Evolutionary conservation across 169 alveolate genomes (phyloP).

Genomic region (Cryptosporidium felis): DNA sequence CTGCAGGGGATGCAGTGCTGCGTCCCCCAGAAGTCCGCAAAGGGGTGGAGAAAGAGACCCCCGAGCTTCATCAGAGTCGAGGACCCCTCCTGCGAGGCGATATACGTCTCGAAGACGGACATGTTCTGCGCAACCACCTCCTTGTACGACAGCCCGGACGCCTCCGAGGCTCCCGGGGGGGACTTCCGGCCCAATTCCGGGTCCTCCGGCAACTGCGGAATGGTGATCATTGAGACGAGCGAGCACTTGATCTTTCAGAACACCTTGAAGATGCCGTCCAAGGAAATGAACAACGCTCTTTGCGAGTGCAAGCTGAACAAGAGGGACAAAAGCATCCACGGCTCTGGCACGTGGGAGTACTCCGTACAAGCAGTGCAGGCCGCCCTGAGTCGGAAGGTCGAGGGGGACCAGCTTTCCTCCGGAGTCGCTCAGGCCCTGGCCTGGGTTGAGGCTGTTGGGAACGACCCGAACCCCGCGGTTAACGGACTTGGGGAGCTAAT

Average conservation of each 20-base stretch:
- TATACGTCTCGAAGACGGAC: constrained; percentile 63
- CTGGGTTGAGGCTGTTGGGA: constrained; percentile 70
- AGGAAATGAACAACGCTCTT: constrained; percentile 74
- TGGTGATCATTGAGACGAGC: constrained; percentile 73
- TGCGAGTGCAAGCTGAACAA: constrained; percentile 73
- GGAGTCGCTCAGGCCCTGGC: constrained; percentile 71
- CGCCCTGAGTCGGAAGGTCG: constrained; percentile 57
- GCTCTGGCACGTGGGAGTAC: constrained; percentile 71
- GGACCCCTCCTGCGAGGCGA: constrained; percentile 66
- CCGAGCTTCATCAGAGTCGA: constrained; percentile 58
- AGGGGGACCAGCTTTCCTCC: constrained; percentile 64
- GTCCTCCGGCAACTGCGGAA: constrained; percentile 72
- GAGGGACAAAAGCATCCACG: constrained; percentile 65
- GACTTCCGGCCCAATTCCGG: background rate
- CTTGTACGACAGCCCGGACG: constrained; percentile 20
- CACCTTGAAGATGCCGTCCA: constrained; percentile 72
- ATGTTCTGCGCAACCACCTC: constrained; percentile 71
- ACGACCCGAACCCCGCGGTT: constrained; percentile 70
- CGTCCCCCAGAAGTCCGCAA: constrained; percentile 76
- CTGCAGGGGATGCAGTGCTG: constrained; percentile 77
- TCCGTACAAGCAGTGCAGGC: constrained; percentile 71
- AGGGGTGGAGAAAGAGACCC: constrained; percentile 73
- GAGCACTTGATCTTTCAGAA: constrained; percentile 72
- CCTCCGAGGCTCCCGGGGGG: background rate
- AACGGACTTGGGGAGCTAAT: constrained; percentile 67